Conservation (phyloP, 169 alveolate species). For the Plasmodium berghei region DNA sequence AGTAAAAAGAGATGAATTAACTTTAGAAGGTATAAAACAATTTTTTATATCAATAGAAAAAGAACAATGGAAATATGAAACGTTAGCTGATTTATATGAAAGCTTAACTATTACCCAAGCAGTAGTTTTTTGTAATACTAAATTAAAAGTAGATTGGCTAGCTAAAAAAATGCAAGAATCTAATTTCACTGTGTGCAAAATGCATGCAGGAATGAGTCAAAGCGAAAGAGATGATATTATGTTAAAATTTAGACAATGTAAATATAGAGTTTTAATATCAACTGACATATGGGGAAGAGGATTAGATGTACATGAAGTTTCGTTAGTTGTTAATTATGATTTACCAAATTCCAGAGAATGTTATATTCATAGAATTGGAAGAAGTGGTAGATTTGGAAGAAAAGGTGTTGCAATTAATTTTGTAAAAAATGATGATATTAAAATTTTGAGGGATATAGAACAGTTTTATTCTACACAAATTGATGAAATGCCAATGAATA, state of each 20-base stretch:
- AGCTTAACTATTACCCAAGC: conserved; percentile 98
- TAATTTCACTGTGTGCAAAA: conserved; percentile 96
- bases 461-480: conserved; percentile 98
- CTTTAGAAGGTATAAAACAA: conserved; percentile 99
- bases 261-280: conserved; percentile 98
- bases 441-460: conserved; percentile 95
- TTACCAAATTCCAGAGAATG: conserved; percentile 96
- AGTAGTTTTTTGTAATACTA: conserved; percentile 98
- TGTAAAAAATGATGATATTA: conserved; percentile 96
- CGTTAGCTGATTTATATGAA: conserved; percentile 96
- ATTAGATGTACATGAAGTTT: conserved; percentile 98
- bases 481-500: conserved; percentile 99
- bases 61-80: conserved; percentile 97
- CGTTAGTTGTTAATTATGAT: conserved; percentile 99
- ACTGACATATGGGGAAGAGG: conserved; percentile 99
- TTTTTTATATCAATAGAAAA: conserved; percentile 98
- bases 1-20: conserved; percentile 98
- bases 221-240: conserved; percentile 97
- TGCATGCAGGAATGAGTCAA: conserved; percentile 99
- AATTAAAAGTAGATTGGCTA: conserved; percentile 95
- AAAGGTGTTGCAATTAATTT: conserved; percentile 99
- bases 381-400: conserved; percentile 99
- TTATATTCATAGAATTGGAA: conserved; percentile 99
- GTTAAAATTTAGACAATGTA: conserved; percentile 98
- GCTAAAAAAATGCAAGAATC: conserved; percentile 95